phyloP scores from a whole-genome alignment of 768 basidiomycete species.

The Leccinellum albellum region DNA sequence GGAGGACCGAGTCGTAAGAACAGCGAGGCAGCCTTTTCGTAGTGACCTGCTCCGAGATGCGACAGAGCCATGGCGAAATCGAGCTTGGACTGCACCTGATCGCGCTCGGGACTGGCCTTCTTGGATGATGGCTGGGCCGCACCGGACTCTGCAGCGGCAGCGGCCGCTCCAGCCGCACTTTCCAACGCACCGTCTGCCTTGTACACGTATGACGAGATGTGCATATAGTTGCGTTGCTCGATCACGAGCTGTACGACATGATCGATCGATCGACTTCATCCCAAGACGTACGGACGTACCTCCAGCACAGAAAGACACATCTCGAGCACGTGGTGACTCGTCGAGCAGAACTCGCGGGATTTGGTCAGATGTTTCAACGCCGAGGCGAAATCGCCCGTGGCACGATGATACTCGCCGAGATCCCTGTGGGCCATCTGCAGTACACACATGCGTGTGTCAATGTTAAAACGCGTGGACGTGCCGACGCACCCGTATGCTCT shows the following conservation, averaged over 20 bases:
- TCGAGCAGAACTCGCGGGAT: constrained; percentile 88
- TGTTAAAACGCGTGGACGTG: not conserved
- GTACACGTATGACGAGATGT: constrained; percentile 88
- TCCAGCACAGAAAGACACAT: constrained; percentile 84
- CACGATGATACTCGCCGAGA: constrained; percentile 73
- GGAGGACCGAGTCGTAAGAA: constrained; percentile 67
- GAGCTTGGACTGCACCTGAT: constrained; percentile 71
- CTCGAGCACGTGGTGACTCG: constrained; percentile 88
- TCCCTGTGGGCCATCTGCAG: constrained; percentile 89
- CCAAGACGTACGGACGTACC: constrained; percentile 45
- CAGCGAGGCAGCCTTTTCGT: constrained; percentile 73
- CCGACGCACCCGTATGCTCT: constrained; percentile 81
- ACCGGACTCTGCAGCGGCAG: constrained; percentile 26
- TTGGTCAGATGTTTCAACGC: constrained; percentile 86
- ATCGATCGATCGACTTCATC: not conserved
- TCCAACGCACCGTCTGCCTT: constrained; percentile 94
- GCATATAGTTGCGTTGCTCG: constrained; percentile 82
- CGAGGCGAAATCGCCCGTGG: constrained; percentile 63
- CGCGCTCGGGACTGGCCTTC: constrained; percentile 53
- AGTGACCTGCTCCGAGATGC: constrained; percentile 64
- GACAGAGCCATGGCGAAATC: constrained; percentile 79
- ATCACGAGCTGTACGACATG: constrained; percentile 58
- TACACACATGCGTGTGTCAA: not conserved
- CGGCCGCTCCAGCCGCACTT: constrained; percentile 39
- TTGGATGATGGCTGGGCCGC: constrained; percentile 29